Conservation (phyloP, 192 early-diverging fungal genomes). For the Geranomyces variabilis region DNA sequence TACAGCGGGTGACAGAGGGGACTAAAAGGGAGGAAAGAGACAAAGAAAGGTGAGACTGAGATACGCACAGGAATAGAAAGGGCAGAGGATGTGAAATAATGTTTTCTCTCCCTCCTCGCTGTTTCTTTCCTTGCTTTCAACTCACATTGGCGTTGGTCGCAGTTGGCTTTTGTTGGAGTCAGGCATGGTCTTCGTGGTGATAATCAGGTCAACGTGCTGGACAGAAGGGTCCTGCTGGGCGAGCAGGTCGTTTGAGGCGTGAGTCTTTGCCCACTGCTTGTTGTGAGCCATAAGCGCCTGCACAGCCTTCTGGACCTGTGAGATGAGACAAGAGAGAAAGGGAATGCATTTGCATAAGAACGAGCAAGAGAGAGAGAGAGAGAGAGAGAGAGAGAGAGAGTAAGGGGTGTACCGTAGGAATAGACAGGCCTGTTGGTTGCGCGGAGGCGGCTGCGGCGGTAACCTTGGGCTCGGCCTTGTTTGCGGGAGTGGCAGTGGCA, state of each 20-base stretch:
- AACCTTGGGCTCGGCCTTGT: neutral
- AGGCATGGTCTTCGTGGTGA: constrained; percentile 73
- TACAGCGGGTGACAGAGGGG: constrained; percentile 72
- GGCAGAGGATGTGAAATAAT: too few relatives aligned
- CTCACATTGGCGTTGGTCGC: constrained; percentile 72
- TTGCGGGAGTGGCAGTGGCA: constrained; percentile 1
- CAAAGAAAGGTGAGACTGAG: neutral
- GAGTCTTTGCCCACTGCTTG: constrained; percentile 30
- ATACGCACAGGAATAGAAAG: neutral
- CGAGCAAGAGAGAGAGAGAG: too few relatives aligned
- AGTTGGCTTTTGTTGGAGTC: constrained; percentile 45
- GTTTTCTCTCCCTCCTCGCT: too few relatives aligned
- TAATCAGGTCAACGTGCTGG: constrained; percentile 57
- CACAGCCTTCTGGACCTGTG: constrained; percentile 59
- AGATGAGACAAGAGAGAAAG: too few relatives aligned
- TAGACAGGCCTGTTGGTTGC: too few relatives aligned
- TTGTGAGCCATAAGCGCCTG: constrained; percentile 59
- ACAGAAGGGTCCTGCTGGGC: too few relatives aligned
- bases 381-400: too few relatives aligned
- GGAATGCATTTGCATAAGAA: too few relatives aligned
- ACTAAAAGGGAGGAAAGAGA: constrained; percentile 40
- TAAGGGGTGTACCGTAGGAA: too few relatives aligned
- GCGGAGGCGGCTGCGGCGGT: constrained; percentile 2
- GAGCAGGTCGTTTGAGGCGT: too few relatives aligned
- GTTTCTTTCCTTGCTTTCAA: too few relatives aligned